These are phyloP conservation scores for Aureobasidium zeae DNA, from an alignment of 2,329 filamentous ascomycete species.

Conservation along the genomic window DNA sequence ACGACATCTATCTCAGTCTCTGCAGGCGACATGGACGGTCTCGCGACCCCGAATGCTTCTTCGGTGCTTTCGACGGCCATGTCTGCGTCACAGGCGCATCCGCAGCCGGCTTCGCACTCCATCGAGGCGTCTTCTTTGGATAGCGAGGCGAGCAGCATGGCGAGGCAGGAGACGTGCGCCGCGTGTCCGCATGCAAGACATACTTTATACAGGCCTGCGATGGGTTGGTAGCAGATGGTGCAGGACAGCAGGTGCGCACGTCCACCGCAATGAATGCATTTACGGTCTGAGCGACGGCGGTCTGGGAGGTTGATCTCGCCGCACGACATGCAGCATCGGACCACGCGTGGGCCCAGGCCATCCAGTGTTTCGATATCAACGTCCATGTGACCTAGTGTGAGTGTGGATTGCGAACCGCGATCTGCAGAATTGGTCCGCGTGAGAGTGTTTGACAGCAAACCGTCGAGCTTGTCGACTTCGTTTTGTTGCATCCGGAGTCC, in stretches of 20 bases:
- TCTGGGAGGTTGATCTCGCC: constrained; percentile 1
- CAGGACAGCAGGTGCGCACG: constrained; percentile 14
- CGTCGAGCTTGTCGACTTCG: constrained; percentile 51
- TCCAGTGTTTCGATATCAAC: not conserved
- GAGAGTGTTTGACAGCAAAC: constrained; percentile 29
- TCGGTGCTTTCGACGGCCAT: not conserved
- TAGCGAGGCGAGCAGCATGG: constrained; percentile 11
- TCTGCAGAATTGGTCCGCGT: constrained; percentile 15
- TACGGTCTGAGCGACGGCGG: not conserved
- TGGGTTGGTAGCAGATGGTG: constrained; percentile 17
- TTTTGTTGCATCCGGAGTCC: constrained; percentile 44
- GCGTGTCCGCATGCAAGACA: constrained; percentile 18
- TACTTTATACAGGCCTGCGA: constrained; percentile 18
- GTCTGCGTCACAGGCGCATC: constrained; percentile 15
- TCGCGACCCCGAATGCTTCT: constrained; percentile 1
- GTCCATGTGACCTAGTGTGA: constrained; percentile 11
- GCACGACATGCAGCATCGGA: constrained; percentile 16
- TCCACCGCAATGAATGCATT: constrained; percentile 12
- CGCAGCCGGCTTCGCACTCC: constrained; percentile 18
- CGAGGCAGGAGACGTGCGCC: constrained; percentile 16
- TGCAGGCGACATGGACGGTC: not conserved
- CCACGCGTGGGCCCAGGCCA: not conserved
- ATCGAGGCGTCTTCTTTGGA: not conserved
- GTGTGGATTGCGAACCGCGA: constrained; percentile 14
- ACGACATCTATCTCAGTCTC: constrained; percentile 2